These are phyloP conservation scores for Ganoderma meredithae DNA, from an alignment of 1,284 basidiomycete species.

Conservation along the genomic window DNA sequence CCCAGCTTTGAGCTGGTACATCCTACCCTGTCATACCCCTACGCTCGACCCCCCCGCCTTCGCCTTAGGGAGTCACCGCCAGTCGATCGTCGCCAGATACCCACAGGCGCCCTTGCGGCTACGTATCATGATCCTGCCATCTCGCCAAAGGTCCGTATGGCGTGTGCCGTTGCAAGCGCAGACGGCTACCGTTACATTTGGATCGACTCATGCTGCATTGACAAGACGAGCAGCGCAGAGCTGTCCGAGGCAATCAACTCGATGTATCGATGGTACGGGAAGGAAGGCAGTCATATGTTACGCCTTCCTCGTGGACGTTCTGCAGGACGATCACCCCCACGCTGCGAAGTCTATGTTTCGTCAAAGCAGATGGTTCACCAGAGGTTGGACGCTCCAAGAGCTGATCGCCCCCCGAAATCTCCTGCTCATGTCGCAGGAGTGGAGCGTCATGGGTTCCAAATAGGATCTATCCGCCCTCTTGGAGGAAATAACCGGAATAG, in stretches of 20 bases:
- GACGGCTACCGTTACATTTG: neutral
- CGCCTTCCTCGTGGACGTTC: neutral
- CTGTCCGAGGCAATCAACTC: neutral
- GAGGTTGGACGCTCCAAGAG: neutral
- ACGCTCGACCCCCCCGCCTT: too few relatives aligned
- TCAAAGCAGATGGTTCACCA: neutral
- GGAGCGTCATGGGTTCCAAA: neutral
- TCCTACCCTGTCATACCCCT: too few relatives aligned
- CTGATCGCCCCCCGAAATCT: neutral
- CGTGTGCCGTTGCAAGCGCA: neutral
- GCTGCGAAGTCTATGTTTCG: neutral
- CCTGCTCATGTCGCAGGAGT: neutral
- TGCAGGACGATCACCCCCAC: neutral
- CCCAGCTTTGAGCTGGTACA: too few relatives aligned
- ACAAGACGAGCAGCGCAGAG: slow-evolving; percentile 1
- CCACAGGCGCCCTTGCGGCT: too few relatives aligned
- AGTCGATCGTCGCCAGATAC: too few relatives aligned
- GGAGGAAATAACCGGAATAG: neutral
- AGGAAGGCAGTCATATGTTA: neutral
- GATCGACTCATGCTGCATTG: neutral
- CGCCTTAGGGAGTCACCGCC: too few relatives aligned
- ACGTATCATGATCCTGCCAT: neutral
- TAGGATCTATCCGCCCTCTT: neutral
- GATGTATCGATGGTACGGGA: neutral
- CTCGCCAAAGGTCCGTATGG: neutral